Base-by-base conservation (phyloP, 495 filamentous ascomycete genomes). In the Glonium stellatum region DNA sequence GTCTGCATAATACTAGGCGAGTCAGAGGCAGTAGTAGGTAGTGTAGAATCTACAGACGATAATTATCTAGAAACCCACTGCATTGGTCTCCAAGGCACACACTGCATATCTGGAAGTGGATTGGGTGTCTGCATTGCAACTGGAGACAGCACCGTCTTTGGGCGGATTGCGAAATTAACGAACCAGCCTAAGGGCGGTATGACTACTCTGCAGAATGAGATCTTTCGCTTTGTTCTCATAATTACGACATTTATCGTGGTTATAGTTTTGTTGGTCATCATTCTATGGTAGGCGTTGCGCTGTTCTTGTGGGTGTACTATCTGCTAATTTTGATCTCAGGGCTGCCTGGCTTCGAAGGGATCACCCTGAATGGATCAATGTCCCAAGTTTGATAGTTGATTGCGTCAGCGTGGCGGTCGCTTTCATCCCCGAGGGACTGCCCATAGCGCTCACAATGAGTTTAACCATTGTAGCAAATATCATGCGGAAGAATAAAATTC, bases 61-160 rank as follows among this genome's bases (percentile, higher is more conserved):
- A 90, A 90, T 69, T 89, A 87, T 64, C 80, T 91, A 31, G 87
- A 89, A 68, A 87, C 86, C 19, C 78, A 78, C 22, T 86, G 83
- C 61, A 85, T 90, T 48, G 87, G 84, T n/a, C 69, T 91, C 22
- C 84, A 86, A 73, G 86, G 87, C 34, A 88, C 84, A 1, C 79
- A 83, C 54, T 87, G 85, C 57, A 80, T 84, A 5, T 83, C 80
- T 22, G 87, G 86, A 1, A 84, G 75, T 57, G 83, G 78, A n/a
- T 72, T 76, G 15, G 87, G 84, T 8, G 66, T 89, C 5, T 81
- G 87, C 5, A 82, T 89, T 2, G 72, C 79, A 0, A 84, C 80
- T 3, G 85, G 84, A 3, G 74, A 80, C 48, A 66, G 70, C 1
- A 84, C 84, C 1, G 83, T 87, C 21, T 86, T 87, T 70, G 84